phyloP scores from a whole-genome alignment of 2,329 filamentous ascomycete species.

The Botrytis tulipae region DNA sequence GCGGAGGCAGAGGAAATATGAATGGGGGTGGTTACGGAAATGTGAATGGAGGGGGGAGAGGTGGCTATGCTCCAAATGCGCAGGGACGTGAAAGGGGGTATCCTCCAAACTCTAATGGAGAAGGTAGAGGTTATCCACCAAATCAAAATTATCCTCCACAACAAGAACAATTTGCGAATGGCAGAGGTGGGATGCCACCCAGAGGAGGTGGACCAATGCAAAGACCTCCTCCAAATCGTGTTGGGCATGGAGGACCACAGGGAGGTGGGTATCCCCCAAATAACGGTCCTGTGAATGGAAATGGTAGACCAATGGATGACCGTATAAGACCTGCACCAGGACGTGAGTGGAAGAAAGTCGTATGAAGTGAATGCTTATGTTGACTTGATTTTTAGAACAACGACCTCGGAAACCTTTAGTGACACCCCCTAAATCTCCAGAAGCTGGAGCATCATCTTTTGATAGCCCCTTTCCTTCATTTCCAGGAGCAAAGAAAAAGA shows the following conservation, averaged over 20 bases:
- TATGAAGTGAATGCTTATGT: conserved; percentile 1
- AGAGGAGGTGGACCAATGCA: conserved; percentile 33
- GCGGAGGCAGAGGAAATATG: conserved; percentile 29
- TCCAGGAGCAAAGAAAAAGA: conserved; percentile 43
- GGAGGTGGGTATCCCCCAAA: conserved; percentile 33
- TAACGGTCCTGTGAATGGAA: conserved; percentile 20
- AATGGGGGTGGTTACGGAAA: conserved; percentile 28
- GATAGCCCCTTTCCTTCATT: conserved; percentile 52
- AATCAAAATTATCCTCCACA: conserved; percentile 35
- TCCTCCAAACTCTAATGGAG: conserved; percentile 19
- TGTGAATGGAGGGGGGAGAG: conserved; percentile 24
- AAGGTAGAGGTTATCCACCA: conserved; percentile 31
- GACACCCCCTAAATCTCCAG: conserved; percentile 41
- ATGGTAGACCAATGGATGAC: conserved; percentile 28
- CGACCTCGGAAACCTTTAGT: conserved; percentile 33
- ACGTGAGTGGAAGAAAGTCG: conserved; percentile 20
- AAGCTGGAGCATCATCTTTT: conserved; percentile 39
- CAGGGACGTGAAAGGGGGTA: conserved; percentile 32
- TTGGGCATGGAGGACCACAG: conserved; percentile 31
- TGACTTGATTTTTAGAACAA: conserved; percentile 24
- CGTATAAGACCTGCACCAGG: conserved; percentile 22
- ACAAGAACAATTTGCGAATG: conserved; percentile 35
- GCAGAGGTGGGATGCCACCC: conserved; percentile 30
- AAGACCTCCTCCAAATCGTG: conserved; percentile 32
- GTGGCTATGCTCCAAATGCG: conserved; percentile 31